phyloP scores from a whole-genome alignment of 306 rosid genomes.

The Cucurbita ficifolia region DNA sequence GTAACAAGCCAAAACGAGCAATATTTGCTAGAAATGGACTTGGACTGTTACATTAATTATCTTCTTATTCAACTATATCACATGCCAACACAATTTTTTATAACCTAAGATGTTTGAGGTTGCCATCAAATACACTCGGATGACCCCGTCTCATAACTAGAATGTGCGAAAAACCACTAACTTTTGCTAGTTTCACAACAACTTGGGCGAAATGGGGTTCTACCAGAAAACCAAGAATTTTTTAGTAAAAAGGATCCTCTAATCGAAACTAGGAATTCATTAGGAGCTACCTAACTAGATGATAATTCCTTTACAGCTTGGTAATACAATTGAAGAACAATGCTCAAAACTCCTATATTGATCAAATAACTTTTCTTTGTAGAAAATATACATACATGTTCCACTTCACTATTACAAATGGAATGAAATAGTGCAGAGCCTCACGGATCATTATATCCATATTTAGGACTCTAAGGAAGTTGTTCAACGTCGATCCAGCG shows the following conservation, averaged over 20 bases:
- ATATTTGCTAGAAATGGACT: too few species aligned
- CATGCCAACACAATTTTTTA: not conserved
- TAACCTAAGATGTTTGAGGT: not conserved
- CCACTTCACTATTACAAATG: not conserved
- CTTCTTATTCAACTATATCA: not conserved
- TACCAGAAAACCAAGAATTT: not conserved
- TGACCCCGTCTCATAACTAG: too few species aligned
- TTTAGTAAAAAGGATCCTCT: not conserved
- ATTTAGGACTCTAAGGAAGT: slow-evolving; percentile 79
- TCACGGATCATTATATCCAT: slow-evolving; percentile 15
- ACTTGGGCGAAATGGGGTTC: not conserved
- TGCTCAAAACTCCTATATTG: not conserved
- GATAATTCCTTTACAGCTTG: not conserved
- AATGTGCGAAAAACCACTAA: too few species aligned
- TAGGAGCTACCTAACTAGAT: too few species aligned
- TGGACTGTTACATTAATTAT: not conserved
- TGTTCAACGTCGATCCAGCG: slow-evolving; percentile 90
- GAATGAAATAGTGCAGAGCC: slow-evolving; percentile 3
- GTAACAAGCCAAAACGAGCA: too few species aligned
- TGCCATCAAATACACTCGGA: not conserved
- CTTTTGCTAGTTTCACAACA: too few species aligned
- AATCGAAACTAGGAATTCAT: too few species aligned
- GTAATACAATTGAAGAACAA: not conserved
- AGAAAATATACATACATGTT: slow-evolving; percentile 3
- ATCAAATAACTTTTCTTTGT: slow-evolving; percentile 2